Base-by-base conservation (phyloP, 2,329 filamentous ascomycete species). In the Fusarium sp. region DNA sequence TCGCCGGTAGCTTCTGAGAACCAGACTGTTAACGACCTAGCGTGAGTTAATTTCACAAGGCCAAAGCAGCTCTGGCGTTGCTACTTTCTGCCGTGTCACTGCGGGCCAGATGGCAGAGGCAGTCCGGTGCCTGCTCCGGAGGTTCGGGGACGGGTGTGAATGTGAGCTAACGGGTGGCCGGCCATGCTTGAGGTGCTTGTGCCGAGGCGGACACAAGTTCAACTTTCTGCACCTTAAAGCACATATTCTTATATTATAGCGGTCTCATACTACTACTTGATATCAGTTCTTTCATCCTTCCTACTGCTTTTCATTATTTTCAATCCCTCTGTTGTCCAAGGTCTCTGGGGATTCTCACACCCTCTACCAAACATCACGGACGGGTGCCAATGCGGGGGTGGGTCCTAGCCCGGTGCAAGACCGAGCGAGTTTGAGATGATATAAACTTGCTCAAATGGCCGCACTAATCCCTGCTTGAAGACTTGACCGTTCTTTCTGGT, bases 361-460 rank as follows among this genome's bases (percentile, higher is more conserved):
- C 22, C 5, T n/a, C n/a, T 13, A 43, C 52, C 41, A 6, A 22
- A 41, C 10, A n/a, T 18, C 58, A 35, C 13, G 31, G 31, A 35
- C 48, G 13, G 45, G n/a, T n/a, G 45, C 35, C 18, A 58, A 64
- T 64, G 74, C 64, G 64, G 72, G 74, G 65, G 68, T 33, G 68
- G 69, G 67, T 45, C 67, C 69, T 50, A 57, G 33, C 54, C 52
- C 33, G 65, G 67, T 60, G 56, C 64, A 61, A 62, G 65, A 52
- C 57, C 43, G 57, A 39, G 41, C 45, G 68, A 63, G 59, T 72
- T 66, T 72, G 69, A 72, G 77, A 73, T 20, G 43, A 66, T 73
- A 75, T 78, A 83, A 84, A 84, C 83, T 84, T 84, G 83, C 83
- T 84, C 83, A 84, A 84, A 84, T 80, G 75, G 71, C 76, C 83